Base-by-base conservation (phyloP, 495 filamentous ascomycete species). In the Parmelia sp. region DNA sequence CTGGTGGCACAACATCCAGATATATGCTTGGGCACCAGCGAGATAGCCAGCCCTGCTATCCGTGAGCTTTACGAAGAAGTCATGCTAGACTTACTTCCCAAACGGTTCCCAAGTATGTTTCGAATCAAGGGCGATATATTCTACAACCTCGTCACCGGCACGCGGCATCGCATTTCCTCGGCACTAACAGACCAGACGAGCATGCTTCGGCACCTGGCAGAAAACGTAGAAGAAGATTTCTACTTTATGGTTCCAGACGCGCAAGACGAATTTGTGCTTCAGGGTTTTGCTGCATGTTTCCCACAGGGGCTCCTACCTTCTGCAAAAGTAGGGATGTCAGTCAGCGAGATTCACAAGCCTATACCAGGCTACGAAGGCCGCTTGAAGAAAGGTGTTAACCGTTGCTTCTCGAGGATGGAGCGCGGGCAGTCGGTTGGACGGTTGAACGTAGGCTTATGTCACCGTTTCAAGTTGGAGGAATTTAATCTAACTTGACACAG, bases 341-440 rank as follows among this genome's bases (percentile, higher is more conserved):
- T 94, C 4, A 80, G 80, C 1, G 81, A 84, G 53, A 89, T 95
- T 62, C 91, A 95, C 68, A 74, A 65, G 44, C 88, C 87, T 0
- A 86, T 90, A 0, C 88, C 88, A 1, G 81, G 83, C 1, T 93
- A 91, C 69, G 73, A 73, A 33, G 82, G 83, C 33, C 91, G 88
- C 72, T 79, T 95, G 4, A 85, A 86, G 60, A 80, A 79, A 33
- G 88, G 86, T 61, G 91, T 95, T 87, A 89, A 93, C 71, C 78
- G 84, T 23, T 92, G 87, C 74, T 94, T 95, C 66, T 74, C 76
- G 7, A 74, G 76, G 10, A 63, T 89, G 4, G 77, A 79, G 58
- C 77, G 80, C 5, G 85, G 84, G 8, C 83, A 79, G 69, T 72
- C 75, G 17, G 83, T 86, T 17, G 75, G 75, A 68, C 74, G 87